Evolutionary conservation across 331 rosid species (phyloP), one percentile per base, ranked within the genome.

Genomic region (Quercus tomentella): DNA sequence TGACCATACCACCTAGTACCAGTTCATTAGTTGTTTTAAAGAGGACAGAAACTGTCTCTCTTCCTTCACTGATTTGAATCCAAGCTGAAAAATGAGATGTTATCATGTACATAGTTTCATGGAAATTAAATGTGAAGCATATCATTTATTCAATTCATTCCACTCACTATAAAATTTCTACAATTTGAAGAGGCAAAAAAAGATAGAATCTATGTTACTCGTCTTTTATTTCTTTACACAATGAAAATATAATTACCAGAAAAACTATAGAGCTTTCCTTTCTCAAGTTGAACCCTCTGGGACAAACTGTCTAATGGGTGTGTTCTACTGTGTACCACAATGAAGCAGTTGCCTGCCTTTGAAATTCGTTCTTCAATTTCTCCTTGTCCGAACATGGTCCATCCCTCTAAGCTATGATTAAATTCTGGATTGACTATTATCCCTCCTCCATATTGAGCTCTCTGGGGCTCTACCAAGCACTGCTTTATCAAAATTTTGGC

Each of bases 21-120:
- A 73, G 25, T 30, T 83, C 83, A 35, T 81, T 73, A 18, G 77
- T 77, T 11, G 62, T 80, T 77, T 60, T 90, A 45, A 92, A 88
- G 33, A 92, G 22, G 75, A 86, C 93, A 30, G 87, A 86, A 33
- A 92, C 88, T 21, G 7, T 66, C 51, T 83, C 93, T 79, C 78
- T 86, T 82, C 94, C 97, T 81, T 92, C 87, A 66, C 90, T 87
- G 33, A 94, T 30, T 86, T 88, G 96, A 83, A 92, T 78, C 93
- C 97, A 92, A 83, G 88, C 98, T 94, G 89, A 83, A 80, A 37
- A 35, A 35, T 35, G 37, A 33, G 37, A 33, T 5, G 37, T 2
- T 43, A 43, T 10, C 3, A 43, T 43, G 14, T 10, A 43, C 49
- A 9, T 0, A 8, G 49, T 0, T 43, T 43, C 49, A 43, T 2